Conservation (phyloP, 805 yeast genomes). For the Sugiyamaella boreocaroliniensis region DNA sequence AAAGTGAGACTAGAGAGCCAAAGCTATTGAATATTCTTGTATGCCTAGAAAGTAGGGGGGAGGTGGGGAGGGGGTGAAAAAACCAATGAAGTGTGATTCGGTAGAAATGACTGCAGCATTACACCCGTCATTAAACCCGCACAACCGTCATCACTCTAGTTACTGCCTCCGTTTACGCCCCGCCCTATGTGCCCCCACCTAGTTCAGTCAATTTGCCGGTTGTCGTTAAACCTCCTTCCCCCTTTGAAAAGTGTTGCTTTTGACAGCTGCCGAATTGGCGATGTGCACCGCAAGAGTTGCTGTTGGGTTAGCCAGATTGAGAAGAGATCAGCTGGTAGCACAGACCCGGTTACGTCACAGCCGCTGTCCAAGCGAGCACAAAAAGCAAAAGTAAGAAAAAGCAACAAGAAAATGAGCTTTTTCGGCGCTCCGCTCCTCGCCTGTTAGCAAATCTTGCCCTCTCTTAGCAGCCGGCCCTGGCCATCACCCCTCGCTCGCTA, state of each 20-base stretch:
- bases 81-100: too few species aligned
- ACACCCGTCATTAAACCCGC: too few species aligned
- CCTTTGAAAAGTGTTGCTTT: background rate
- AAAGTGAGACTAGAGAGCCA: too few species aligned
- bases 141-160: too few species aligned
- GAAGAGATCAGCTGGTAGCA: background rate
- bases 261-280: background rate
- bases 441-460: background rate
- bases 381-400: background rate
- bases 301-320: background rate
- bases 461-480: background rate
- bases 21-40: too few species aligned
- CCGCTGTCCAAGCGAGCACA: background rate
- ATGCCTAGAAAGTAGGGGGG: too few species aligned
- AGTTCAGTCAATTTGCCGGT: too few species aligned
- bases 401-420: background rate
- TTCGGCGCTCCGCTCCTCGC: background rate
- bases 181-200: too few species aligned
- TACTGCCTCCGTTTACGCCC: too few species aligned
- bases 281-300: background rate
- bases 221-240: too few species aligned
- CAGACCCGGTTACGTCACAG: background rate
- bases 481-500: background rate
- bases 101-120: too few species aligned
- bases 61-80: too few species aligned